Evolutionary conservation across 129 eudicot species (phyloP).

Genomic region (Ambrosia trifida): DNA sequence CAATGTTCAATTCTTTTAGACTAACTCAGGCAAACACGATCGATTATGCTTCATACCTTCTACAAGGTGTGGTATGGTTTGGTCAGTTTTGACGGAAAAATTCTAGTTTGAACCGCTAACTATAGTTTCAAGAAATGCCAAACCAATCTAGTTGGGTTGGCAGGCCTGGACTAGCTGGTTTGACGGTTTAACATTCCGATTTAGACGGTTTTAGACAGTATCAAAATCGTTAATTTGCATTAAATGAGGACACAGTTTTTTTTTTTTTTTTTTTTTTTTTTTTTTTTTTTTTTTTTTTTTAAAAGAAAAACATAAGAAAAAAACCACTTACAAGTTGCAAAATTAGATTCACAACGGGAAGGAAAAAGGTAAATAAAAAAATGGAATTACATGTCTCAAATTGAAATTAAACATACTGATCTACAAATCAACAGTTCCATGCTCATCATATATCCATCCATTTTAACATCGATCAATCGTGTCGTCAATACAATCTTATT

Average conservation of each 20-base stretch:
- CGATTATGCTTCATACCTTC: too few relatives aligned
- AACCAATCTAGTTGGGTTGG: too few relatives aligned
- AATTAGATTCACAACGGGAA: slow-evolving; percentile 23
- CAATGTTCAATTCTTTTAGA: slow-evolving; percentile 21
- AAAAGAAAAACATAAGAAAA: not conserved
- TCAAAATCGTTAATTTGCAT: too few relatives aligned
- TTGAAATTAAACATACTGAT: not conserved
- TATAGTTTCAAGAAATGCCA: too few relatives aligned
- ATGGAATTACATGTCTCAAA: slow-evolving; percentile 21
- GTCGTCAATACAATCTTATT: not conserved
- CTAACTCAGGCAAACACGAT: not conserved
- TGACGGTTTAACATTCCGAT: too few relatives aligned
- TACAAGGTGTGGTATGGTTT: too few relatives aligned
- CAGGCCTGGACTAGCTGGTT: too few relatives aligned
- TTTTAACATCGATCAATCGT: not conserved
- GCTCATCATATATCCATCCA: slow-evolving; percentile 28
- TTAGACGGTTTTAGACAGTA: too few relatives aligned
- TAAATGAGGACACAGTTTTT: too few relatives aligned
- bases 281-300: not conserved
- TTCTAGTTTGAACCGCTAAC: too few relatives aligned
- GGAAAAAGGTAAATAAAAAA: not conserved
- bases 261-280: not conserved
- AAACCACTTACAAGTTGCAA: slow-evolving; percentile 13
- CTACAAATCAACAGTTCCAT: slow-evolving; percentile 30
- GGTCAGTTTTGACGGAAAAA: too few relatives aligned